Evolutionary conservation across 352 stramenopile species (phyloP).

Genomic region (Phytophthora lateralis): DNA sequence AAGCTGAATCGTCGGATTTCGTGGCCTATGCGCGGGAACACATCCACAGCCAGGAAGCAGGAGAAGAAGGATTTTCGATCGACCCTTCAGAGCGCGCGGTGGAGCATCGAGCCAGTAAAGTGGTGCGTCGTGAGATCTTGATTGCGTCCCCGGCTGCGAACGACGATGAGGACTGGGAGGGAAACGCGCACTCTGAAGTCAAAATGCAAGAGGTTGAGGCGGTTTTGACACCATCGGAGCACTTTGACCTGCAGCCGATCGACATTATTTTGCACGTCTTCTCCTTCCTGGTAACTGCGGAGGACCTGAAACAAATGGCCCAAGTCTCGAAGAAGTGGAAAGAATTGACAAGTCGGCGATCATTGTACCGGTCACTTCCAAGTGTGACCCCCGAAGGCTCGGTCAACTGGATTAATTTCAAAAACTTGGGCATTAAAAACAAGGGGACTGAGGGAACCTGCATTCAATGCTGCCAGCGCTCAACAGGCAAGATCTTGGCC

Average conservation of each 20-base stretch:
- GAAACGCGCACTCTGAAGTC: slow-evolving; percentile 34
- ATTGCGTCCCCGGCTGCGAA: slow-evolving; percentile 80
- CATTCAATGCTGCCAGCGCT: slow-evolving; percentile 88
- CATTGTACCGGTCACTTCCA: slow-evolving; percentile 70
- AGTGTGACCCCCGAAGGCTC: slow-evolving; percentile 73
- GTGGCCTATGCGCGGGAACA: slow-evolving; percentile 81
- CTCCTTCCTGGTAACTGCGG: slow-evolving; percentile 78
- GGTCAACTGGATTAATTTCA: slow-evolving; percentile 90
- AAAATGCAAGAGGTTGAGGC: slow-evolving; percentile 44
- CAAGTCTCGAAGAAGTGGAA: slow-evolving; percentile 83
- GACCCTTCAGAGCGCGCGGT: slow-evolving; percentile 84
- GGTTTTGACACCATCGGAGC: slow-evolving; percentile 53
- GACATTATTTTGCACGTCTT: slow-evolving; percentile 91
- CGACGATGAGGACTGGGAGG: slow-evolving; percentile 82
- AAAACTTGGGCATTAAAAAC: slow-evolving; percentile 90
- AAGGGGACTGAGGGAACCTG: slow-evolving; percentile 89
- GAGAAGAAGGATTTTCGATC: slow-evolving; percentile 86
- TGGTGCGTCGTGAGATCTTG: slow-evolving; percentile 84
- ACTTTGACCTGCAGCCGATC: slow-evolving; percentile 86
- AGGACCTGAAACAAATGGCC: slow-evolving; percentile 74
- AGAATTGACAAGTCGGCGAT: slow-evolving; percentile 72
- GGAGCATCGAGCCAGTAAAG: slow-evolving; percentile 83
- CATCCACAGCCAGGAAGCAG: slow-evolving; percentile 78
- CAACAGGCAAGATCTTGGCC: slow-evolving; percentile 82
- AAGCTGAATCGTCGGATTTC: slow-evolving; percentile 40